phyloP scores from a whole-genome alignment of 495 filamentous ascomycete genomes.

The Hapsidospora chrysogenum region DNA sequence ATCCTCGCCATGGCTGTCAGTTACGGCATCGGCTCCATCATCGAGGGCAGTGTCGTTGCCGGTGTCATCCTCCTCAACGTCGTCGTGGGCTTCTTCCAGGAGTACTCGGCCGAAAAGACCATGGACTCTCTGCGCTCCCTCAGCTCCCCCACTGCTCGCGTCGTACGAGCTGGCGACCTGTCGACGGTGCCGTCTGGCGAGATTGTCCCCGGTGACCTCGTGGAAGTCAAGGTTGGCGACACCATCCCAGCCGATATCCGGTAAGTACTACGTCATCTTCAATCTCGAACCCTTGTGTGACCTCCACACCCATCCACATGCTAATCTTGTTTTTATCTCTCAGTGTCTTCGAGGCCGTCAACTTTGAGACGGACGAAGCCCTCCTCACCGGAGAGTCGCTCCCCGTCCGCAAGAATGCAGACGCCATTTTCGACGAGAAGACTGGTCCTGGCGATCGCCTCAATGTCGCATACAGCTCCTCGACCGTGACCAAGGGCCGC shows the following conservation, averaged over 20 bases:
- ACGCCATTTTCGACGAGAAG: constrained; percentile 17
- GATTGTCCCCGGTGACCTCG: constrained; percentile 41
- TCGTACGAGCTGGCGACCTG: constrained; percentile 35
- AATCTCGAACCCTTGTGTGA: neutral
- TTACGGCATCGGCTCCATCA: constrained; percentile 51
- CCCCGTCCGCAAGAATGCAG: constrained; percentile 21
- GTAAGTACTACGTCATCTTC: constrained; percentile 6
- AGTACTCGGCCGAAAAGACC: constrained; percentile 58
- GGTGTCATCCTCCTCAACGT: constrained; percentile 52
- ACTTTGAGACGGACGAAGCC: constrained; percentile 33
- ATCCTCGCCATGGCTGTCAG: constrained; percentile 59
- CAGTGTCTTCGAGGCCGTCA: constrained; percentile 17
- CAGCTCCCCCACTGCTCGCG: constrained; percentile 43
- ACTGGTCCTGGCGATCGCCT: constrained; percentile 24
- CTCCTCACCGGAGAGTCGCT: constrained; percentile 31
- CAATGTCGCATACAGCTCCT: constrained; percentile 31
- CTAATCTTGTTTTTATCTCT: constrained; percentile 5
- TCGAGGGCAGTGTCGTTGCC: constrained; percentile 52
- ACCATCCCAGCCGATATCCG: constrained; percentile 54
- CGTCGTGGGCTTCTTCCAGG: constrained; percentile 52
- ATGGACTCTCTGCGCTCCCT: constrained; percentile 54
- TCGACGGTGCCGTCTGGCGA: constrained; percentile 34
- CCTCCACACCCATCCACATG: neutral
- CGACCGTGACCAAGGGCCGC: constrained; percentile 31
- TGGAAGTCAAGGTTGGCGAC: constrained; percentile 63